A percentile compares a stretch with the other conserved stretches of the same genome.
phyloP scores from a whole-genome alignment of 192 early-diverging fungal species.

The Linderina pennispora region DNA sequence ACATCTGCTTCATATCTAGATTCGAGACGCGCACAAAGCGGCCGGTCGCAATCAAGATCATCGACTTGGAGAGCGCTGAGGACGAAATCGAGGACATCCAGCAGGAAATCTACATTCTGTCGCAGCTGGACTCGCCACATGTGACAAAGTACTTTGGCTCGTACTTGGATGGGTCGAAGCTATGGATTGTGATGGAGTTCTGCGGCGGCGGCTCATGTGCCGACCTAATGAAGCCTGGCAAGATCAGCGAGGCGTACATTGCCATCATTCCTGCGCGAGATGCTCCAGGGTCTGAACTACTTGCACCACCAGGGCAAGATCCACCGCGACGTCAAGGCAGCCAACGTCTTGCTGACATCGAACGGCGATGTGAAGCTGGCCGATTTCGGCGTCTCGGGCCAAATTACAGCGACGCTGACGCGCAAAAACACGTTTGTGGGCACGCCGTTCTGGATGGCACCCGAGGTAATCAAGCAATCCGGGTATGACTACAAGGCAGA shows the following conservation, averaged over 20 bases:
- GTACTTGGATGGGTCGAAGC: constrained; percentile 77
- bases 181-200: constrained; percentile 99
- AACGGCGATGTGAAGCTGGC: constrained; percentile 89
- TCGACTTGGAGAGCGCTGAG: constrained; percentile 93
- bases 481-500: constrained; percentile 96
- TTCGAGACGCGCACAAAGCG: constrained; percentile 47
- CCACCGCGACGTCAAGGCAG: constrained; percentile 95
- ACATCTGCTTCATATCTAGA: no score
- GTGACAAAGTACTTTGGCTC: constrained; percentile 89
- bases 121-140: constrained; percentile 83
- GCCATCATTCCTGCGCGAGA: constrained; percentile 86
- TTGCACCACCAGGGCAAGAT: constrained; percentile 87
- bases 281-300: constrained; percentile 87
- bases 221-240: constrained; percentile 86
- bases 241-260: constrained; percentile 82
- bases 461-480: constrained; percentile 90
- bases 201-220: constrained; percentile 92
- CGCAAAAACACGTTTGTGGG: constrained; percentile 98
- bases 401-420: constrained; percentile 83
- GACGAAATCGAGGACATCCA: constrained; percentile 99
- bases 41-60: constrained; percentile 93
- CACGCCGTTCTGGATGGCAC: constrained; percentile 95
- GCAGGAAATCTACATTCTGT: constrained; percentile 92
- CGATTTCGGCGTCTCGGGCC: constrained; percentile 98
- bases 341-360: constrained; percentile 70